Conservation (phyloP, 768 basidiomycete species). For the Peribolospora kevripleyi region DNA sequence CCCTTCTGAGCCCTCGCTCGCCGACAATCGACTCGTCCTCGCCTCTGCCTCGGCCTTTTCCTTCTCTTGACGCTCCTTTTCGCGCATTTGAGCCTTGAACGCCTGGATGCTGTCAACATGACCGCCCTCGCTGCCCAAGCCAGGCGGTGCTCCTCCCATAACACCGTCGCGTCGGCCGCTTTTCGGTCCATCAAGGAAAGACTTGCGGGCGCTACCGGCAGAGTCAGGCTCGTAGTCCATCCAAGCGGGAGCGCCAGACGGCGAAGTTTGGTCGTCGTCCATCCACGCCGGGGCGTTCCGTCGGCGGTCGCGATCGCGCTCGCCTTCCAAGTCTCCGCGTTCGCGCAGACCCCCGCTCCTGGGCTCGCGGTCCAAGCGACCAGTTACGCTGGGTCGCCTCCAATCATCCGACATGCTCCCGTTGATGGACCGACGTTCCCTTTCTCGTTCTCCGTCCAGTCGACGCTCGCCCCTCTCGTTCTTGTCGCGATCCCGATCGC, state of each 20-base stretch:
- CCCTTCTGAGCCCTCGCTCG: not conserved
- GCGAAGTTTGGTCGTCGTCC: slow-evolving; percentile 4
- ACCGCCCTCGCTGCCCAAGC: not conserved
- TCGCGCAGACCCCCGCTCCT: too few species aligned
- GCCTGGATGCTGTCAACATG: slow-evolving; percentile 8
- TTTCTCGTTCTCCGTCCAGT: too few species aligned
- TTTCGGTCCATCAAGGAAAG: not conserved
- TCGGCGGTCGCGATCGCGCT: not conserved
- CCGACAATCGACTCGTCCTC: not conserved
- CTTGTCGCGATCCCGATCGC: too few species aligned
- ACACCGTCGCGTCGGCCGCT: not conserved
- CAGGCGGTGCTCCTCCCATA: not conserved
- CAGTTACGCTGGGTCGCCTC: too few species aligned
- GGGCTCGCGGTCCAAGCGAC: too few species aligned
- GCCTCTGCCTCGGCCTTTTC: slow-evolving; percentile 4
- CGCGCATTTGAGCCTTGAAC: slow-evolving; percentile 11
- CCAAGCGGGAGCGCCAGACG: slow-evolving; percentile 2
- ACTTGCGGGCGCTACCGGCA: not conserved
- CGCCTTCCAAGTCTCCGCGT: not conserved
- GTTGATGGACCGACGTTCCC: too few species aligned
- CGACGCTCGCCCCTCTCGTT: too few species aligned
- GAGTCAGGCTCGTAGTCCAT: slow-evolving; percentile 1
- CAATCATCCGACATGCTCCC: too few species aligned
- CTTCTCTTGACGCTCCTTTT: slow-evolving; percentile 5
- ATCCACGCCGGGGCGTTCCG: slow-evolving; percentile 7